Evolutionary conservation across 2,329 filamentous ascomycete genomes (phyloP), one percentile per base, ranked within the genome.

Genomic region (Daldinia sp.): DNA sequence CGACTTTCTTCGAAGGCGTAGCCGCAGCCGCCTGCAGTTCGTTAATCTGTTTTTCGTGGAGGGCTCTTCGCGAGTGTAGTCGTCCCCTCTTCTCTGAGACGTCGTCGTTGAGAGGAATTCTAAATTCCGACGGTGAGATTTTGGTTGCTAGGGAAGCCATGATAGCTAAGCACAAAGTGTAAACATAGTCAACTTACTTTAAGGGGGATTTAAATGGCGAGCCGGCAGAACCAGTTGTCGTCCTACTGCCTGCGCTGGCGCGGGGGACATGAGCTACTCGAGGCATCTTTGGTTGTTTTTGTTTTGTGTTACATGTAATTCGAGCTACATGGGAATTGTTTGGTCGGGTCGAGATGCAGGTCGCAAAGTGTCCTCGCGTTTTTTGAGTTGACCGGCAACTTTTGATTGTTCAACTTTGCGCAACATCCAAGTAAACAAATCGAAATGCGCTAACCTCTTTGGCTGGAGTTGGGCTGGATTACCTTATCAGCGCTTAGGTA

Each of bases 91-190:
- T 97, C 82, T 99, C 96, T 74, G 91, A 89, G 68, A 89, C 90
- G 85, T 99, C 96, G 83, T 99, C 96, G 83, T 98, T 98, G 70
- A 99, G 88, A 39, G 96, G 94, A 67, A 99, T 97, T 79, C 93
- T 97, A 75, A 37, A 35, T 33, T 76, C 30, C 12, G 42, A 28
- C 33, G 37, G 63, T 69, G 35, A 67, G 69, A 41, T 70, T 59
- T 56, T 58, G 58, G 68, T 68, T 69, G 60, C 63, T 70, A 61
- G 33, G 64, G 65, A 28, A 10, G 15, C 30, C 42, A 35, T 51
- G 53, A 54, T 33, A 63, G 28, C 46, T 60, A 1, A 37, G 53
- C 20, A 10, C 55, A 20, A 10, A 55, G 33, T 28, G 55, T 72
- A 67, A 70, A 63, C 35, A 69, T 26, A 18, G 44, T 30, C 55